These are phyloP conservation scores for Hygrocybe coccinea DNA, from an alignment of 768 basidiomycete species.

Conservation along the genomic window DNA sequence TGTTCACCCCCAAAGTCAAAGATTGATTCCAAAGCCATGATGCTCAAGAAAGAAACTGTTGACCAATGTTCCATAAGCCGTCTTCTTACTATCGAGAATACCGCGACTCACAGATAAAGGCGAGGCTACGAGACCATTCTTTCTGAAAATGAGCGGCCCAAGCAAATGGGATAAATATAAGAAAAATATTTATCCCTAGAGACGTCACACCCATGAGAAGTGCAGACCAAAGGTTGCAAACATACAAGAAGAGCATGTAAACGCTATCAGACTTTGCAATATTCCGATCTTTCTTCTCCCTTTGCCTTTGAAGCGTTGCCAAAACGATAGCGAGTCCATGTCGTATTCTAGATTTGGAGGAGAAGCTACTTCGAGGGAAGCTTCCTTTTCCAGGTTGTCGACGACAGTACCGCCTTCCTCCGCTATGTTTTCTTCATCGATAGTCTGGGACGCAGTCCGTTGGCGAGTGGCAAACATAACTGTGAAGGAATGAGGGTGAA, in stretches of 20 bases:
- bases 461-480: no score
- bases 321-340: conserved; percentile 22
- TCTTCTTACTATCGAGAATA: neutral
- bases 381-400: no score
- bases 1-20: conserved; percentile 63
- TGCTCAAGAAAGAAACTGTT: conserved; percentile 58
- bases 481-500: no score
- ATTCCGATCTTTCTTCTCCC: conserved; percentile 42
- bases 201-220: neutral
- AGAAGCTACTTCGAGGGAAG: no score
- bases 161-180: conserved; percentile 55
- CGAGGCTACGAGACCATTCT: conserved; percentile 33
- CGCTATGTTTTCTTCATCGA: no score
- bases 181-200: conserved; percentile 54
- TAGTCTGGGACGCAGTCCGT: no score
- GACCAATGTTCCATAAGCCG: neutral
- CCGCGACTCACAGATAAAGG: conserved; percentile 42
- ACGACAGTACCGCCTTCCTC: no score
- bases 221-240: conserved; percentile 7
- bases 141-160: conserved; percentile 52
- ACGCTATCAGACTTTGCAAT: conserved; percentile 39
- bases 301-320: conserved; percentile 45
- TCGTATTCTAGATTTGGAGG: no score
- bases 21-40: conserved; percentile 60
- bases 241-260: conserved; percentile 53